Conservation (phyloP, 2,329 filamentous ascomycete genomes). For the Thelonectria blattea region DNA sequence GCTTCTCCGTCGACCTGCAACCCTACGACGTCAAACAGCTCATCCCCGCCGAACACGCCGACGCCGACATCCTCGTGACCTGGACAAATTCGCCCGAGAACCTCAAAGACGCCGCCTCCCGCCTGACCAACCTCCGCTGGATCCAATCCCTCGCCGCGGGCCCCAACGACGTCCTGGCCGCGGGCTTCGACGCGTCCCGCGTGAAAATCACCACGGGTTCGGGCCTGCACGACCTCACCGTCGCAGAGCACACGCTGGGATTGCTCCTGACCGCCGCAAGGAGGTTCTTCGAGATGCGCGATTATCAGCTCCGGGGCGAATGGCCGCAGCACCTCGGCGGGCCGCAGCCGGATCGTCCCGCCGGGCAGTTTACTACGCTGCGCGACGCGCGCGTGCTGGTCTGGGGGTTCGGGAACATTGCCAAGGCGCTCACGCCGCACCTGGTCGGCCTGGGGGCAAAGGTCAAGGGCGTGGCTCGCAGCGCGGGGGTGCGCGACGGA, state of each 20-base stretch:
- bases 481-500: conserved; percentile 62
- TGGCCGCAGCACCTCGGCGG: conserved; percentile 70
- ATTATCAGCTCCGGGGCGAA: conserved; percentile 60
- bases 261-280: conserved; percentile 62
- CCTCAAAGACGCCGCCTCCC: conserved; percentile 61
- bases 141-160: conserved; percentile 71
- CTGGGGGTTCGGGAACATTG: conserved; percentile 73
- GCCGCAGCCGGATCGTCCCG: conserved; percentile 63
- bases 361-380: conserved; percentile 63
- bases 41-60: conserved; percentile 63
- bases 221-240: conserved; percentile 68
- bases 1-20: conserved; percentile 63
- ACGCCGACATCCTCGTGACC: conserved; percentile 66
- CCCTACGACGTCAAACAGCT: conserved; percentile 63
- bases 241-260: conserved; percentile 68
- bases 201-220: conserved; percentile 66
- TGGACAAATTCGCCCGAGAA: conserved; percentile 66
- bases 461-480: conserved; percentile 64
- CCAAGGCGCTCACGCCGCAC: conserved; percentile 63
- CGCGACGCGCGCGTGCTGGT: conserved; percentile 63
- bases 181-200: conserved; percentile 61
- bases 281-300: conserved; percentile 67
- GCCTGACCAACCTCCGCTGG: conserved; percentile 65
- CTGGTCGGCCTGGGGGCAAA: conserved; percentile 61
- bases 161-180: conserved; percentile 67